Evolutionary conservation across 2,329 filamentous ascomycete genomes (phyloP), one percentile per base, ranked within the genome.

Genomic region (Periconia macrospinosa): DNA sequence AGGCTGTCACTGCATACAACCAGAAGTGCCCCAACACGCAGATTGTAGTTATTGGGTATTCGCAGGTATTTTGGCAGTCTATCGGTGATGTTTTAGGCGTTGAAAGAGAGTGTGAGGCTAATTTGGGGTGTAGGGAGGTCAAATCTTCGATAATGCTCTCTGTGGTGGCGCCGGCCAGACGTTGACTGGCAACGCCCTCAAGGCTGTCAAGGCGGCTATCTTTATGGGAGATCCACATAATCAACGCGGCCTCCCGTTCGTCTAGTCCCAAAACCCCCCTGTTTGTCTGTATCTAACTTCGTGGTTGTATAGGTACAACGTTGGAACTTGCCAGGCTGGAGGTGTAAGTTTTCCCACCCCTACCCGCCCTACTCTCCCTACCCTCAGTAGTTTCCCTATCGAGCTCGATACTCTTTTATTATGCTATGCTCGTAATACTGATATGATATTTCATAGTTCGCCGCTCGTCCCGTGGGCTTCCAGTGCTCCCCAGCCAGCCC

Each of bases 141-240:
- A 87, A 71, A 86, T 87, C 60, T 81, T 84, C 69, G 84, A 87
- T 58, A 82, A 85, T 59, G 84, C 83, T 7, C 71, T 86, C 41
- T 86, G 84, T 61, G 84, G 84, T 14, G 84, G 83, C 27, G 79
- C 52, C 9, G 69, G 82, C 47, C 65, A 71, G 19, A 79, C 76
- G 47, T 79, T 80, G 7, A 76, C 78, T 9, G 75, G 78, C 5
- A 74, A 74, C 6, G 82, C 83, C 2, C 70, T 85, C 8, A 73
- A 71, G 3, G 79, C 80, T 65, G 81, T 88, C 60, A 86, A 86
- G 70, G 86, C 83, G 0, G 83, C 81, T 14, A 86, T 88, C 59
- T 83, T 87, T 67, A 83, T 87, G 79, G 86, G 86, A 7, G 81
- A 86, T 62, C 86, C 86, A 3, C 78, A 84, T 53, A 82, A 83